Conservation (phyloP, 495 filamentous ascomycete species). For the Hyaloscypha variabilis region DNA sequence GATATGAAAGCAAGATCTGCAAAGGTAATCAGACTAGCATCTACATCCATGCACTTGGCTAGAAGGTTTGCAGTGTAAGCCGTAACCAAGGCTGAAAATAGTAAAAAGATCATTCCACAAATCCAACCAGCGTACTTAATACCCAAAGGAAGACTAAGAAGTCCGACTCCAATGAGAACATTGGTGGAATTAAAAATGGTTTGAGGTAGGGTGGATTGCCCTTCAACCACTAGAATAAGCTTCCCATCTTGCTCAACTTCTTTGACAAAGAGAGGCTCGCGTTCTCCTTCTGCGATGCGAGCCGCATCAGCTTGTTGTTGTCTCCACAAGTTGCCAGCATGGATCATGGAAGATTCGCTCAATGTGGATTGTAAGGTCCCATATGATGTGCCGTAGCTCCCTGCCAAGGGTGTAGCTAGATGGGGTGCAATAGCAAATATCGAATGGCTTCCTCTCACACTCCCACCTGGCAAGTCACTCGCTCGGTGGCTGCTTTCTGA, state of each 20-base stretch:
- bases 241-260: slow-evolving; percentile 89
- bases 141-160: slow-evolving; percentile 87
- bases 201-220: slow-evolving; percentile 91
- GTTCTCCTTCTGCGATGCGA: slow-evolving; percentile 59
- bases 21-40: slow-evolving; percentile 76
- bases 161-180: slow-evolving; percentile 87
- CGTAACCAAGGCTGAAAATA: slow-evolving; percentile 72
- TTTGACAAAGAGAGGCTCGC: slow-evolving; percentile 81
- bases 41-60: slow-evolving; percentile 86
- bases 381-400: slow-evolving; percentile 75
- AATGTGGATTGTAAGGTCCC: slow-evolving; percentile 72
- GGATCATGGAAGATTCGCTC: slow-evolving; percentile 67
- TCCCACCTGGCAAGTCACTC: slow-evolving; percentile 36
- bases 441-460: slow-evolving; percentile 34
- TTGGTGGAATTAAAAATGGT: slow-evolving; percentile 98
- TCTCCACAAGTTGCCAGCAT: slow-evolving; percentile 71
- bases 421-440: slow-evolving; percentile 66
- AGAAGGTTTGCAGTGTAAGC: slow-evolving; percentile 86
- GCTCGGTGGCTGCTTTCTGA: slow-evolving; percentile 38
- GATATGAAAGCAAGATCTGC: slow-evolving; percentile 92
- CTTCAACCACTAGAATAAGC: slow-evolving; percentile 77
- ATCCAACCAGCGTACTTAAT: slow-evolving; percentile 92
- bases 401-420: slow-evolving; percentile 64
- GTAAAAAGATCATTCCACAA: slow-evolving; percentile 75
- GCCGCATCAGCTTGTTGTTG: slow-evolving; percentile 63